Conservation (phyloP, 805 yeast species). For the Lachancea mirantina region DNA sequence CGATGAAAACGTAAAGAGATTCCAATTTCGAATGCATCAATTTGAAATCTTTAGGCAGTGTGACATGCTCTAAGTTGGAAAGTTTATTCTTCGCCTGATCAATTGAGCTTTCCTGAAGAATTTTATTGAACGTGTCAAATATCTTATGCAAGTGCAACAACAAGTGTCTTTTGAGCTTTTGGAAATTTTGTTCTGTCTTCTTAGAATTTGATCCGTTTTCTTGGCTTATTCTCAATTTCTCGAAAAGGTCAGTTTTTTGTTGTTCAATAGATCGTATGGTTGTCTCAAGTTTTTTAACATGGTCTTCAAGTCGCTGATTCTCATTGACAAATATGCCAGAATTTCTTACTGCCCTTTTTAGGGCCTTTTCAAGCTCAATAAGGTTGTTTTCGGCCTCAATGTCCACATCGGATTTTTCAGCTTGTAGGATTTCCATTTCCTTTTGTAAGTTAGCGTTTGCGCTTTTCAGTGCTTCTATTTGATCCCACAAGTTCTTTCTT, state of each 20-base stretch:
- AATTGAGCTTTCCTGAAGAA: constrained; percentile 52
- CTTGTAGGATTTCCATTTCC: constrained; percentile 15
- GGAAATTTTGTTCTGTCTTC: constrained; percentile 26
- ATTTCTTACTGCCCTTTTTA: constrained; percentile 11
- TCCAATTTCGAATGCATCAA: constrained; percentile 31
- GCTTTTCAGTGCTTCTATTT: constrained; percentile 1
- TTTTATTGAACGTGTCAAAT: constrained; percentile 43
- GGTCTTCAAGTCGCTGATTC: constrained; percentile 10
- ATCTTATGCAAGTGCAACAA: constrained; percentile 42
- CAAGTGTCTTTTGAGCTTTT: constrained; percentile 38
- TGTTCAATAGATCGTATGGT: constrained; percentile 16
- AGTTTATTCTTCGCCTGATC: constrained; percentile 51
- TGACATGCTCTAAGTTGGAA: constrained; percentile 30
- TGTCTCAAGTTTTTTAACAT: constrained; percentile 8
- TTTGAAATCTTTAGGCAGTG: constrained; percentile 20
- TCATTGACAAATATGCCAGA: constrained; percentile 12
- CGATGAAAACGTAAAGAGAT: constrained; percentile 46
- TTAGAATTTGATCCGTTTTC: constrained; percentile 17
- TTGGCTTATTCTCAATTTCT: constrained; percentile 17
- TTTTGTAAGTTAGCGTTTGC: constrained; percentile 7
- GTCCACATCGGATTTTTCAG: constrained; percentile 16
- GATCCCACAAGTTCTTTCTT: background rate
- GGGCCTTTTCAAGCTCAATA: constrained; percentile 19
- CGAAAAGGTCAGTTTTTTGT: constrained; percentile 22
- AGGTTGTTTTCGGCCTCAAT: constrained; percentile 24